Conservation (phyloP, 345 rosid species). For the Reutealis trisperma region DNA sequence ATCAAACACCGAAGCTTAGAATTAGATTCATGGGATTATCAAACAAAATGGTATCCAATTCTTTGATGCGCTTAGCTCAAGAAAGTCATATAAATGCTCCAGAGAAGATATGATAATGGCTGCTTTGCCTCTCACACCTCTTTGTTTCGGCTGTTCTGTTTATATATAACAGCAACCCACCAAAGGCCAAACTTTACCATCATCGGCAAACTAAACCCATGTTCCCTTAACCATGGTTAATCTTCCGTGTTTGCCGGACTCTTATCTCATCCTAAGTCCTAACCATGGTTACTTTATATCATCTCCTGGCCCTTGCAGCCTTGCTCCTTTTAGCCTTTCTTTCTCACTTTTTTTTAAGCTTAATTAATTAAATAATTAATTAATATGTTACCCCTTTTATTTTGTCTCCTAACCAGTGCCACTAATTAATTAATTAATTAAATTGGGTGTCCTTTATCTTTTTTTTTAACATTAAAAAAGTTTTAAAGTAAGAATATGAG, state of each 20-base stretch:
- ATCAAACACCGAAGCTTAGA: constrained; percentile 11
- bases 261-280: constrained; percentile 20
- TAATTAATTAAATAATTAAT: not conserved
- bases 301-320: constrained; percentile 16
- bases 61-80: not conserved
- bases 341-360: constrained; percentile 1
- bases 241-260: constrained; percentile 35
- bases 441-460: no score
- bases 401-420: no score
- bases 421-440: no score
- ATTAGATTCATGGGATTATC: constrained; percentile 4
- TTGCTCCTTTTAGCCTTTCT: not conserved
- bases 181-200: not conserved
- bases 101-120: constrained; percentile 13
- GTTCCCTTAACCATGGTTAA: constrained; percentile 51
- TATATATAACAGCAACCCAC: constrained; percentile 14
- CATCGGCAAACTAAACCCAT: constrained; percentile 29
- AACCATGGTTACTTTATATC: constrained; percentile 80
- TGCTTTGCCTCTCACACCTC: not conserved
- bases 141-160: constrained; percentile 15
- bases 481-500: no score
- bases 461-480: no score
- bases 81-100: not conserved
- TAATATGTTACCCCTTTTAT: no score
- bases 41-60: not conserved